These are phyloP conservation scores for Coemansia sp. DNA, from an alignment of 192 early-diverging fungal species.

Conservation along the genomic window DNA sequence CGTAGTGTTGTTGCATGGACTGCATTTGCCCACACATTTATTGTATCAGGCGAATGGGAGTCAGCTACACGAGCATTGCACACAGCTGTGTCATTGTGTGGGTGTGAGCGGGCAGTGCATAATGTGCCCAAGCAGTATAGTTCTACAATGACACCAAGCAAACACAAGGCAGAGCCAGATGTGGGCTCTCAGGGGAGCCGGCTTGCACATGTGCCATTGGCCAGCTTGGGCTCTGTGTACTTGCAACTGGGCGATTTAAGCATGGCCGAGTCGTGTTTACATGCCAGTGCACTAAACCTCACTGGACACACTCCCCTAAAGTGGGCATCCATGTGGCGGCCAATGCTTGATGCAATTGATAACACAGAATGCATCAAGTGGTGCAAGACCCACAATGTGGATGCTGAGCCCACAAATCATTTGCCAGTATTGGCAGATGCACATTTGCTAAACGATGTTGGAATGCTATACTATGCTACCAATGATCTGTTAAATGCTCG, in stretches of 20 bases:
- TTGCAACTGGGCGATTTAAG: conserved; percentile 47
- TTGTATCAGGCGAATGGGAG: conserved; percentile 52
- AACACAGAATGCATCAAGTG: conserved; percentile 13
- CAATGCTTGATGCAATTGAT: conserved; percentile 12
- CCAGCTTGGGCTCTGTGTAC: conserved; percentile 49
- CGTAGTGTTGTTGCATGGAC: conserved; percentile 52
- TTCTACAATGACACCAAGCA: neutral
- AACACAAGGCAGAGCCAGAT: neutral
- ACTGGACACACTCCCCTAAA: conserved; percentile 24
- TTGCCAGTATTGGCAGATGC: conserved; percentile 3
- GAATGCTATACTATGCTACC: conserved; percentile 38
- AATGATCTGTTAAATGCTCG: conserved; percentile 20
- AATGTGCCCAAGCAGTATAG: conserved; percentile 16
- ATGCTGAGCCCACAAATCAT: too few relatives aligned
- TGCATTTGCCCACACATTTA: conserved; percentile 53
- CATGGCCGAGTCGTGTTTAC: conserved; percentile 54
- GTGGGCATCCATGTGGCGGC: conserved; percentile 30
- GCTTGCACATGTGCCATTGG: conserved; percentile 49
- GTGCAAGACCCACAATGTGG: conserved; percentile 23
- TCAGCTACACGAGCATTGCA: conserved; percentile 50
- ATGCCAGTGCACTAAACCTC: conserved; percentile 44
- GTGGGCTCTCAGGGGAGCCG: conserved; percentile 25
- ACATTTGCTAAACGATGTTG: conserved; percentile 46
- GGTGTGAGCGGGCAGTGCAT: conserved; percentile 45
- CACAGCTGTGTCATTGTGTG: conserved; percentile 50